Evolutionary conservation across 2,329 filamentous ascomycete genomes (phyloP).

Genomic region (Paraphaeosphaeria minitans): DNA sequence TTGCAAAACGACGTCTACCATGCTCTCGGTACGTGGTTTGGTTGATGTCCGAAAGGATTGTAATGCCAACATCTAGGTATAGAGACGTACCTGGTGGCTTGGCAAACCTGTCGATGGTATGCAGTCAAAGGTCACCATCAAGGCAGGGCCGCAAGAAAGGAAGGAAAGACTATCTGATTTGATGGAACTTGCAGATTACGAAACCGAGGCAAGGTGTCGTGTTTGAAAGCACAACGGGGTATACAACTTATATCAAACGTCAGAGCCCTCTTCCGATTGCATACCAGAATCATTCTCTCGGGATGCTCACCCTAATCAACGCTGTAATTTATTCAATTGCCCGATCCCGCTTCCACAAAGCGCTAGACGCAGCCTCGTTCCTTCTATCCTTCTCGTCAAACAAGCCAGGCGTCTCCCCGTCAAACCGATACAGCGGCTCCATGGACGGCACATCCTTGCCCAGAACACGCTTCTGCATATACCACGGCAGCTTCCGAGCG

Average conservation of each 20-base stretch:
- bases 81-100: conserved; percentile 37
- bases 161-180: not conserved
- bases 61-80: conserved; percentile 17
- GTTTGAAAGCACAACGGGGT: not conserved
- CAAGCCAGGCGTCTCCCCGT: conserved; percentile 17
- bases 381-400: not conserved
- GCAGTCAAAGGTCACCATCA: conserved; percentile 33
- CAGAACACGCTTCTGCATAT: conserved; percentile 42
- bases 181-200: not conserved
- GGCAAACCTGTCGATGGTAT: conserved; percentile 39
- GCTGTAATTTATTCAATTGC: no score
- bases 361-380: no score
- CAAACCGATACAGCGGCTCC: conserved; percentile 30
- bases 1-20: conserved; percentile 34
- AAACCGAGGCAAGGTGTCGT: not conserved
- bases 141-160: not conserved
- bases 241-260: not conserved
- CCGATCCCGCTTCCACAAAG: no score
- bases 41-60: not conserved
- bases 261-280: not conserved
- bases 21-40: conserved; percentile 39
- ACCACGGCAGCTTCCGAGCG: conserved; percentile 43
- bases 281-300: not conserved
- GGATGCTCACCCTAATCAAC: not conserved
- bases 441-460: conserved; percentile 34